phyloP scores from a whole-genome alignment of 1,284 basidiomycete genomes.

The Marasmius oreades region DNA sequence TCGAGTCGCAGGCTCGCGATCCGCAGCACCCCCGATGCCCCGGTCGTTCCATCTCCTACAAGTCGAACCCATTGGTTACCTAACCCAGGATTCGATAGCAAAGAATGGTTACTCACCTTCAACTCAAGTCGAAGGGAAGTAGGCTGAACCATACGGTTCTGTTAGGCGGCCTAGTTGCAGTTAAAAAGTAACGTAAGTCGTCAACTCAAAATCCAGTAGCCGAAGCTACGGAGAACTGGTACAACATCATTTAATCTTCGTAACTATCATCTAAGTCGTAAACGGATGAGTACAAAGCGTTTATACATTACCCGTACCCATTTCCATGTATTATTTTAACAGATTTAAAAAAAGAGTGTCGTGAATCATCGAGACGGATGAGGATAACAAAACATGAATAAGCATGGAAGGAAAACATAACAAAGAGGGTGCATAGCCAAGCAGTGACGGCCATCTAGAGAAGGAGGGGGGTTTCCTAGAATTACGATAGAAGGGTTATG shows the following conservation, averaged over 20 bases:
- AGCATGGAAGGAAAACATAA: constrained; percentile 1
- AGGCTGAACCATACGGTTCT: too few species aligned
- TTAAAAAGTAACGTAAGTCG: too few species aligned
- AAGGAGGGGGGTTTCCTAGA: not conserved
- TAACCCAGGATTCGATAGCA: too few species aligned
- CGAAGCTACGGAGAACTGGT: not conserved
- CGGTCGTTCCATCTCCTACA: too few species aligned
- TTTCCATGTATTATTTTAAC: not conserved
- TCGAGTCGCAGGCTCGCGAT: too few species aligned
- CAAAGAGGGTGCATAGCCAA: not conserved
- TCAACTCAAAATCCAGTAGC: not conserved
- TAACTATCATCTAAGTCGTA: not conserved
- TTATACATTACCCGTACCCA: not conserved
- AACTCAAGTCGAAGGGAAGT: too few species aligned
- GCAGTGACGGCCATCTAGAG: not conserved
- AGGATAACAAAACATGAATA: not conserved
- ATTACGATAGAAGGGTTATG: not conserved
- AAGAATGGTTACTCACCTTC: too few species aligned
- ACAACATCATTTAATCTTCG: not conserved
- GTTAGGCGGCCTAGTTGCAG: too few species aligned
- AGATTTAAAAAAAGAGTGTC: not conserved
- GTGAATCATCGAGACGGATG: not conserved
- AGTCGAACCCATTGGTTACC: too few species aligned
- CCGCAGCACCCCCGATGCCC: too few species aligned
- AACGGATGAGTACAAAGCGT: not conserved